A percentile compares a stretch with the other conserved stretches of the same genome.
Evolutionary conservation across 768 basidiomycete genomes (phyloP).

Genomic region (Tephrocybe sp.): DNA sequence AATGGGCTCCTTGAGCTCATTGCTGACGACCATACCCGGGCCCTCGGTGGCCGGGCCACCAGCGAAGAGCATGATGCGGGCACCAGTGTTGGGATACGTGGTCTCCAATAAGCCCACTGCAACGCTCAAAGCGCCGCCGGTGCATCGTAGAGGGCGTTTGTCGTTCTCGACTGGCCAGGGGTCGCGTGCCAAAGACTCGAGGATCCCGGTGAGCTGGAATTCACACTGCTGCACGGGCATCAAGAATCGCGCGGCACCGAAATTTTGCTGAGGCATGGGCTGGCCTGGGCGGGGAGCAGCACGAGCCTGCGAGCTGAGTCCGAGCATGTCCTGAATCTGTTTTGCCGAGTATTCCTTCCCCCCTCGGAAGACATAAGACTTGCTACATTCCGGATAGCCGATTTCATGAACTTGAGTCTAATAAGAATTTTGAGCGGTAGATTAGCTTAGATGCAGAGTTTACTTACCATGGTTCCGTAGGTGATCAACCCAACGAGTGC

Average conservation of each 20-base stretch:
- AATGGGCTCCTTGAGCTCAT: constrained; percentile 95
- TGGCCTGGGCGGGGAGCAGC: constrained; percentile 87
- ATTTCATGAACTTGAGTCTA: constrained; percentile 99
- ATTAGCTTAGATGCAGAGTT: not conserved
- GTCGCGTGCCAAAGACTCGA: constrained; percentile 84
- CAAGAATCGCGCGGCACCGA: constrained; percentile 88
- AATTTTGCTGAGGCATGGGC: constrained; percentile 73
- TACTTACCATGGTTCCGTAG: constrained; percentile 90
- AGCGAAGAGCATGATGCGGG: constrained; percentile 92
- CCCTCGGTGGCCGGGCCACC: constrained; percentile 97
- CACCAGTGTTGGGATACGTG: constrained; percentile 94
- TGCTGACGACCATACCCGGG: constrained; percentile 94
- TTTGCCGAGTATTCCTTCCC: constrained; percentile 95
- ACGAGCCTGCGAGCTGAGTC: constrained; percentile 72
- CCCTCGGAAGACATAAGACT: constrained; percentile 98
- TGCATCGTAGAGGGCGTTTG: constrained; percentile 89
- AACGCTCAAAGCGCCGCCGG: constrained; percentile 91
- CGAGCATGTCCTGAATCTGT: constrained; percentile 98
- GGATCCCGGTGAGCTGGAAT: constrained; percentile 91
- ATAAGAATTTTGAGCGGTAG: not conserved
- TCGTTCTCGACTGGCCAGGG: constrained; percentile 98
- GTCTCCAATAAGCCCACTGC: constrained; percentile 92
- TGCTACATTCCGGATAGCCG: constrained; percentile 92
- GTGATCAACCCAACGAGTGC: constrained; percentile 96
- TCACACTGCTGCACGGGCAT: constrained; percentile 91